Evolutionary conservation across 108 stramenopile genomes (phyloP), one percentile per base, ranked within the genome.

Genomic region (Licmophora abbreviata): DNA sequence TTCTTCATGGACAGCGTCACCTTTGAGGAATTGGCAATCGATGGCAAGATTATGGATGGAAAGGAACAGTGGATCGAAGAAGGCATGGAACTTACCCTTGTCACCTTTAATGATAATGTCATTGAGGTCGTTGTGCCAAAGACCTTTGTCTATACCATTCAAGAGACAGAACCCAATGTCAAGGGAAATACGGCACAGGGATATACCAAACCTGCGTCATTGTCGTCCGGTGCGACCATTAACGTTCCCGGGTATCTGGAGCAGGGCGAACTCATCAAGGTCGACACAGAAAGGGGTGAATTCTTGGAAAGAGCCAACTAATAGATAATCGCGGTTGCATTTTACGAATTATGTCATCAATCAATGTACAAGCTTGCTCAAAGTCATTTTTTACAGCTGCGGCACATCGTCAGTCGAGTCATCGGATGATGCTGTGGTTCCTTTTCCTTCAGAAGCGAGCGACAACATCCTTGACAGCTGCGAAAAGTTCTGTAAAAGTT

Each of bases 161-260:
- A 73, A 9, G 85, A 94, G 45, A 93, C 92, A 15, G 92, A 86
- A 48, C 95, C 95, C 4, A 87, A 80, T 40, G 71, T 88, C 44
- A 90, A 93, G 87, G 95, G 93, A 14, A 96, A 94, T 61, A 95
- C 95, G 0, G 76, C 90, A 5, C 87, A 92, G 64, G 94, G 92
- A 49, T 66, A 83, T 58, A 85, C 83, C 30, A 89, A 89, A 51
- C 83, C 88, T 12, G 88, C 88, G 4, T 57, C 66, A 5, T 59
- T 90, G 58, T 61, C 56, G 56, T 77, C 75, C 44, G 88, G 88
- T 15, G 84, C 83, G 34, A 70, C 66, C n/a, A 74, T 90, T 44
- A 84, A 23, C 54, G 74, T 90, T 37, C 88, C 88, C 22, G 84
- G 84, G 22, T 86, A 79, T 59, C 48, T 90, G 45, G 70, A 85